These are phyloP conservation scores for Neonectria sp. DNA, from an alignment of 2,329 filamentous ascomycete genomes.

Conservation along the genomic window DNA sequence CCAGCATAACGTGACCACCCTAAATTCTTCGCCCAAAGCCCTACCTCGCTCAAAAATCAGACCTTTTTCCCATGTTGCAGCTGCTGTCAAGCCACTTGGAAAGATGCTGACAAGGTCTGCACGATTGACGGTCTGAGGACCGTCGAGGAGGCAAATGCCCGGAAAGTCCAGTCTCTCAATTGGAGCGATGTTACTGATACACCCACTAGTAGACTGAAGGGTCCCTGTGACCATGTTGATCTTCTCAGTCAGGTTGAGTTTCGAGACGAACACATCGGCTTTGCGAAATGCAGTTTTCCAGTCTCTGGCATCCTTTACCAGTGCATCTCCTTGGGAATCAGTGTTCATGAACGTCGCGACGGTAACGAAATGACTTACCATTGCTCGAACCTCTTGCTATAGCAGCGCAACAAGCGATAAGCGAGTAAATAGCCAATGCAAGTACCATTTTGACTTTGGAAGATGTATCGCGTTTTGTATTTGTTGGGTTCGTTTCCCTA, in stretches of 20 bases:
- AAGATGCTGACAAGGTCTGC: conserved; percentile 57
- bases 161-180: conserved; percentile 54
- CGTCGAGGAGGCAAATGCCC: conserved; percentile 54
- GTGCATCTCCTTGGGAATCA: background rate
- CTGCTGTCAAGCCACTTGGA: conserved; percentile 72
- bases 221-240: conserved; percentile 13
- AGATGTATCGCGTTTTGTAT: background rate
- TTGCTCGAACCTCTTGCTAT: background rate
- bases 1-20: conserved; percentile 83
- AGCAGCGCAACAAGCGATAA: background rate
- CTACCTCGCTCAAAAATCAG: conserved; percentile 78
- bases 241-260: conserved; percentile 21
- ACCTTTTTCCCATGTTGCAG: conserved; percentile 76
- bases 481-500: background rate
- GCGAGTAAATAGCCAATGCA: background rate
- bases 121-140: conserved; percentile 37
- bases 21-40: conserved; percentile 84
- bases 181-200: conserved; percentile 45
- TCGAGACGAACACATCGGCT: background rate
- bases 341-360: background rate
- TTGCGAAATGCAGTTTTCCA: background rate
- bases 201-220: background rate
- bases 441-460: background rate
- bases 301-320: background rate
- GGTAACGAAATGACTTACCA: background rate